A percentile compares a stretch with the other conserved stretches of the same genome.
These are phyloP conservation scores for Centaurea solstitialis DNA, from an alignment of 129 eudicot genomes.

Conservation along the genomic window DNA sequence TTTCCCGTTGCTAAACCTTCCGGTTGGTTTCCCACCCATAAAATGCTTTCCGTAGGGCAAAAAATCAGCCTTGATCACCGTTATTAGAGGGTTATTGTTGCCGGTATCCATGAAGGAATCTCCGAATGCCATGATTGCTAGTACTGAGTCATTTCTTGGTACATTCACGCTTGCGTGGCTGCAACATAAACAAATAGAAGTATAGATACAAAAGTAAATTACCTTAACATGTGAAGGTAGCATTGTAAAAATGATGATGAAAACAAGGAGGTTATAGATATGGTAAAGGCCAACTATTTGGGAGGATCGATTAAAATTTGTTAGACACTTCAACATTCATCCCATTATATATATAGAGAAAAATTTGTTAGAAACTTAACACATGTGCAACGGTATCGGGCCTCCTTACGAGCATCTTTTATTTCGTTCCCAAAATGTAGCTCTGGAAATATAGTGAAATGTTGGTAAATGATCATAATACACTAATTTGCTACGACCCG, in stretches of 20 bases:
- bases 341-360: background rate
- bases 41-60: conserved; percentile 70
- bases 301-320: background rate
- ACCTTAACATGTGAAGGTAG: background rate
- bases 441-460: no score
- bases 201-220: background rate
- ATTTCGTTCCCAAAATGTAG: no score
- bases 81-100: conserved; percentile 45
- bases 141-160: conserved; percentile 35
- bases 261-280: background rate
- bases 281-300: background rate
- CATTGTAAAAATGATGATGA: background rate
- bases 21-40: conserved; percentile 56
- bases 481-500: no score
- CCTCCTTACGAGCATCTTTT: no score
- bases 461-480: no score
- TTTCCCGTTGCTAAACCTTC: conserved; percentile 62
- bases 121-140: conserved; percentile 57
- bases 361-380: no score
- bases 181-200: background rate
- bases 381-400: no score
- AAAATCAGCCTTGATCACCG: conserved; percentile 43
- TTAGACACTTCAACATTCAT: background rate
- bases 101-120: conserved; percentile 66
- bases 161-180: conserved; percentile 14